phyloP scores from a whole-genome alignment of 2,329 filamentous ascomycete species.

The Fusarium floridanum region DNA sequence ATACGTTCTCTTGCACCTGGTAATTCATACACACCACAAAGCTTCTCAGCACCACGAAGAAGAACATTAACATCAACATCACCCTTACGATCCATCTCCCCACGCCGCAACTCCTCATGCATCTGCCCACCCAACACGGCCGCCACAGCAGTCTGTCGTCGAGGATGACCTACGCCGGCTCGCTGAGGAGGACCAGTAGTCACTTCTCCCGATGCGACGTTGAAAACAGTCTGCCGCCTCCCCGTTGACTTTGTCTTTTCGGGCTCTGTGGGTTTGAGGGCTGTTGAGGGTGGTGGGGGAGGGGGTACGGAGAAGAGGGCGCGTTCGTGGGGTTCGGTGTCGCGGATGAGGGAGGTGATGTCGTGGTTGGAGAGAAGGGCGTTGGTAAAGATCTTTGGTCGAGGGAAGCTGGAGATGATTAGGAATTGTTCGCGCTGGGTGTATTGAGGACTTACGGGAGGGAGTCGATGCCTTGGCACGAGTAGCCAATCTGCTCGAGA shows the following conservation, averaged over 20 bases:
- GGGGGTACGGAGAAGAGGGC: constrained; percentile 93
- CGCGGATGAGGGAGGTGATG: constrained; percentile 93
- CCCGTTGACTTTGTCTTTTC: constrained; percentile 53
- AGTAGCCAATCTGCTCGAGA: constrained; percentile 81
- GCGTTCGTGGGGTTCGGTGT: constrained; percentile 94
- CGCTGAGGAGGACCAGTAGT: constrained; percentile 67
- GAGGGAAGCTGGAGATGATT: constrained; percentile 76
- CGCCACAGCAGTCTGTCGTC: constrained; percentile 85
- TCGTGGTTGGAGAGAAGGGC: constrained; percentile 89
- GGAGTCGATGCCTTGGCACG: constrained; percentile 80
- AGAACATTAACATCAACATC: constrained; percentile 90
- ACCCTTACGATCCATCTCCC: constrained; percentile 65
- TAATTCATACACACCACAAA: constrained; percentile 88
- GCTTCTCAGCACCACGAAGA: constrained; percentile 87
- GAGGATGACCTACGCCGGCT: constrained; percentile 61
- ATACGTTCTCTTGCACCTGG: constrained; percentile 85
- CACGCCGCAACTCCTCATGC: constrained; percentile 80
- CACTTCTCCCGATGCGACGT: constrained; percentile 72
- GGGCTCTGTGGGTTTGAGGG: constrained; percentile 52
- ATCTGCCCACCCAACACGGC: constrained; percentile 90
- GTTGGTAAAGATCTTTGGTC: constrained; percentile 95
- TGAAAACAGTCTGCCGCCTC: constrained; percentile 75
- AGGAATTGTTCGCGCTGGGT: not conserved
- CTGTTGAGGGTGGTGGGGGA: constrained; percentile 65
- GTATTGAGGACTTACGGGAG: constrained; percentile 70